Base-by-base conservation (phyloP, 176 grass and related monocot genomes). In the Musa troglodytarum region DNA sequence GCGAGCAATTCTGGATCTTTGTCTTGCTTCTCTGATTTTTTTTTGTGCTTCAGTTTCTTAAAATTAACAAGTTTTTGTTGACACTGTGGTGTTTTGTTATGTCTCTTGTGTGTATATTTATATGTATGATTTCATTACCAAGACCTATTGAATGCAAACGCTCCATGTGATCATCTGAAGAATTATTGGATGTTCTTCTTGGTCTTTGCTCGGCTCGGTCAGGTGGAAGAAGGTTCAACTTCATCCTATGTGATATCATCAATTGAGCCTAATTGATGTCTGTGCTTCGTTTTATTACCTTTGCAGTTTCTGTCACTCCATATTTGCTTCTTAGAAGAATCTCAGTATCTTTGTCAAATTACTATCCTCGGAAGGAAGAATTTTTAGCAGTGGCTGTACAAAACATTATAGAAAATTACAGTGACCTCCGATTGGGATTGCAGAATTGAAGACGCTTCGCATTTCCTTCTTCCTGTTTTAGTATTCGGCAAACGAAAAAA, bases 21-120 rank as follows among this genome's bases (percentile, higher is more conserved):
- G 8, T 58, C 25, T 78, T 58, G 53, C 25, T 57, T 53, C 22
- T 28, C 53, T 77, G 11, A 73, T 80, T 65, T 58, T 9, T 71
- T 73, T 76, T 10, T 28, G 77, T 21, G 53, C 21, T 11, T 56
- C 11, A 1, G 8, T 51, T 70, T 49, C 29, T 11, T 7, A 70
- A 51, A 9, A 51, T 20, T 70, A 70, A 20, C 68, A 70, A 25
- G 11, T 70, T 16, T 0, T 51, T 70, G 8, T 43, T 43, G 34
- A 43, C 4, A 43, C 34, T 0, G 34, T 43, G 4, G 3, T 43
- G 4, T 6, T 43, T 43, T 43, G 34, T 43, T 43, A 43, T 43
- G 34, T 43, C 34, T 22, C 22, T 22, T 43, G 34, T 43, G 34
- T 43, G 34, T 43, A 4, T 43, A 6, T 43, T 6, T 43, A 43